Evolutionary conservation across 371 early-diverging fungal species (phyloP).

Genomic region (Actinomortierella wolfii): DNA sequence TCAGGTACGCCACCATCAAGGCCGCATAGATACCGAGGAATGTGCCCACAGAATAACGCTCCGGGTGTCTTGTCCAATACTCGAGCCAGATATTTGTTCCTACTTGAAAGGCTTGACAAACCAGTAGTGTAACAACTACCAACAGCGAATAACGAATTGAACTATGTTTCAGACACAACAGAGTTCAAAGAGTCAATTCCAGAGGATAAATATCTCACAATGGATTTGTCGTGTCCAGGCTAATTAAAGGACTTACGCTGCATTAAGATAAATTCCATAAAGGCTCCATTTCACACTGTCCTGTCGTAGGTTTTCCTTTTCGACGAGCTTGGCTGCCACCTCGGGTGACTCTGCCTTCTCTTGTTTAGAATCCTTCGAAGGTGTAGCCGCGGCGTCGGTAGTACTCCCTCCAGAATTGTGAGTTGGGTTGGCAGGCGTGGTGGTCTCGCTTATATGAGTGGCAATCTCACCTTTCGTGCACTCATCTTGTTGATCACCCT

Average conservation of each 20-base stretch:
- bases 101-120: conserved; percentile 20
- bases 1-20: conserved; percentile 61
- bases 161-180: conserved; percentile 46
- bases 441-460: conserved; percentile 5
- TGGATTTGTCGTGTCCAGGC: no score
- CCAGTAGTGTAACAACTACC: not conserved
- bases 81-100: conserved; percentile 67
- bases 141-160: no score
- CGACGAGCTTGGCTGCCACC: conserved; percentile 18
- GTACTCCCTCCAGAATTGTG: conserved; percentile 19
- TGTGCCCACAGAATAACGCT: conserved; percentile 55
- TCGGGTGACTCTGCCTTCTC: no score
- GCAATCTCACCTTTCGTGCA: not conserved
- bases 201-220: no score
- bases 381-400: conserved; percentile 22
- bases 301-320: conserved; percentile 50
- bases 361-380: not conserved
- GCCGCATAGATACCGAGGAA: conserved; percentile 79
- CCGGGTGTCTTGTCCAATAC: conserved; percentile 59
- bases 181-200: no score
- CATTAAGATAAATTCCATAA: conserved; percentile 75
- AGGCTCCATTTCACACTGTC: conserved; percentile 78
- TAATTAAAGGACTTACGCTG: conserved; percentile 79
- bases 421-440: conserved; percentile 11
- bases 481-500: conserved; percentile 7